A percentile compares a stretch with the other conserved stretches of the same genome.
Evolutionary conservation across 257 asterid species (phyloP).

Genomic region (Craterostigma plantagineum): DNA sequence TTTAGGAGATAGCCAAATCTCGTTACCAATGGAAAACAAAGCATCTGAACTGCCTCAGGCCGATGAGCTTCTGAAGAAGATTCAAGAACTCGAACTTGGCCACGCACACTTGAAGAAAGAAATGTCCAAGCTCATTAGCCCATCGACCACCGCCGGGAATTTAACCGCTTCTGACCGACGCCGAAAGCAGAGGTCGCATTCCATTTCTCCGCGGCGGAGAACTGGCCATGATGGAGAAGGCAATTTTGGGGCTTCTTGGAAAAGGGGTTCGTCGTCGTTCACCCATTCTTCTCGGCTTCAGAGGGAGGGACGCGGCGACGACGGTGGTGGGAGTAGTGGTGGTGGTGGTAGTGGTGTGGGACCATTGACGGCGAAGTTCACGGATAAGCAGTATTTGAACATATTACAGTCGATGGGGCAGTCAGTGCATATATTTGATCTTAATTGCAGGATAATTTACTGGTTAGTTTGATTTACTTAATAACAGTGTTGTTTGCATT

Average conservation of each 20-base stretch:
- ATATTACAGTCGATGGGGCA: conserved; percentile 96
- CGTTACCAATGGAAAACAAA: conserved; percentile 25
- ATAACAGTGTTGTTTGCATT: neutral
- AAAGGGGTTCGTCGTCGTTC: conserved; percentile 43
- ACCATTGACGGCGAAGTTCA: conserved; percentile 37
- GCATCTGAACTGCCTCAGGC: conserved; percentile 27
- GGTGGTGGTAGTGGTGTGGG: conserved; percentile 14
- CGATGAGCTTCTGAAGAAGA: conserved; percentile 71
- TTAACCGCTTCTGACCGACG: conserved; percentile 15
- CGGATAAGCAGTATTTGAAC: conserved; percentile 70
- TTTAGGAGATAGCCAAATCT: conserved; percentile 3
- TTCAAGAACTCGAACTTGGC: conserved; percentile 64
- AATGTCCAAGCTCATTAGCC: conserved; percentile 47
- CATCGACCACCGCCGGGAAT: conserved; percentile 24
- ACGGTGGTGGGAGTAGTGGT: conserved; percentile 11
- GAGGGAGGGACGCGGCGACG: conserved; percentile 43
- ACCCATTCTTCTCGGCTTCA: conserved; percentile 73
- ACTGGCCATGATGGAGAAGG: conserved; percentile 26
- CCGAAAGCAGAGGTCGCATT: conserved; percentile 68
- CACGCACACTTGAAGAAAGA: conserved; percentile 74
- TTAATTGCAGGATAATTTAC: conserved; percentile 39
- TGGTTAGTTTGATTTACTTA: conserved; percentile 40
- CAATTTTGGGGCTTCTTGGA: conserved; percentile 27
- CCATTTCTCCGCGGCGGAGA: conserved; percentile 56
- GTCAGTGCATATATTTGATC: conserved; percentile 72